Base-by-base conservation (phyloP, 805 yeast genomes). In the Wickerhamomyces rabaulensis region DNA sequence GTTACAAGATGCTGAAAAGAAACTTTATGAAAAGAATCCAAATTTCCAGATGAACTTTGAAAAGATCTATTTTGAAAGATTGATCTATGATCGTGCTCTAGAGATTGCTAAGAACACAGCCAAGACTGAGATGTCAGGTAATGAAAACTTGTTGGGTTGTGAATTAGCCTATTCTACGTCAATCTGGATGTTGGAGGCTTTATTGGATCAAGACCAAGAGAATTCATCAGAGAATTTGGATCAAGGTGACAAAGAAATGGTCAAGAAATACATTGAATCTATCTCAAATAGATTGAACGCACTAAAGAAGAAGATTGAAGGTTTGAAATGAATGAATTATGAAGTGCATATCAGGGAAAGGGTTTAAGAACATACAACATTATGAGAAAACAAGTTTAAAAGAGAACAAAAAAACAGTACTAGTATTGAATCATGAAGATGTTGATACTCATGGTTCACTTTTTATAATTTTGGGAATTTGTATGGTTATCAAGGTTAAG, bases 21-120 rank as follows among this genome's bases (percentile, higher is more conserved):
- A 62, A 44, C 45, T 68, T 9, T 17, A 9, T 13, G 43, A 44
- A 2, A 40, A 48, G n/a, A 48, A 47, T 39, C 43, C 39, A 36
- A 52, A 49, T 22, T 48, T 41, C 33, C 44, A 40, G 8, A 41
- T 45, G 16, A 49, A 52, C 42, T 42, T 41, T n/a, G 59, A 45
- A 36, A 55, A 46, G 53, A 73, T 82, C 7, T 75, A 83, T 45
- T 88, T 95, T 3, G 97, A 92, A 63, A 87, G 87, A 60, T 73
- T 91, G 53, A 79, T 91, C 22, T 94, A 92, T 66, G 97, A 94
- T 57, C 74, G 98, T 42, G 97, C 98, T 2, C 74, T 92, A 58
- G 98, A 92, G 59, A 87, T 91, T 71, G 87, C 96, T 3, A 79
- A 95, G 56, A 81, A 80, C 42, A 96, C 98, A 1, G 98, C 98